A percentile compares a stretch with the other conserved stretches of the same genome.
Conservation (phyloP, 345 rosid species). For the Ricinus communis region DNA sequence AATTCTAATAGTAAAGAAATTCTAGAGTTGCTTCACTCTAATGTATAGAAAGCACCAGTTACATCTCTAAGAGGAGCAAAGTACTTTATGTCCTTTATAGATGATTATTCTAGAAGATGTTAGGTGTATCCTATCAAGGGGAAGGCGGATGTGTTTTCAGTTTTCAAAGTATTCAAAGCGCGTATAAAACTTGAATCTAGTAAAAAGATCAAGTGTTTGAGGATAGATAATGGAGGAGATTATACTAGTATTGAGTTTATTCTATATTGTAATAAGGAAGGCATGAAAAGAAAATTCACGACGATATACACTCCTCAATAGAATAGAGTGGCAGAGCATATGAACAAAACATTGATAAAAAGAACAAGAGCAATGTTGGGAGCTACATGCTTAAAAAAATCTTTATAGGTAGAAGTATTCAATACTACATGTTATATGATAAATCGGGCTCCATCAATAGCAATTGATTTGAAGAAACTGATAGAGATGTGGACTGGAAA, state of each 20-base stretch:
- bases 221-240: background rate
- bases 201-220: background rate
- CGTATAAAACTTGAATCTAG: background rate
- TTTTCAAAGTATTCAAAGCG: background rate
- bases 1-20: background rate
- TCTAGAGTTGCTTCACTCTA: background rate
- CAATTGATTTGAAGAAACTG: background rate
- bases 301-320: background rate
- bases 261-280: background rate
- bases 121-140: background rate
- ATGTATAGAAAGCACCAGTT: background rate
- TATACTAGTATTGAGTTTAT: background rate
- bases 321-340: background rate
- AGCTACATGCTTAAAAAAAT: background rate
- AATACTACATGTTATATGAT: background rate
- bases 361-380: background rate
- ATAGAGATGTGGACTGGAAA: slow-evolving; percentile 1
- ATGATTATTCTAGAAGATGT: background rate
- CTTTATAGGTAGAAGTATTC: background rate
- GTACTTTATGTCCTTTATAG: background rate
- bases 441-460: background rate
- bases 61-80: background rate
- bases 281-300: background rate
- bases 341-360: background rate
- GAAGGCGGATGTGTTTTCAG: background rate